Conservation (phyloP, 2,329 filamentous ascomycete species). For the Triangularia verruculosa region DNA sequence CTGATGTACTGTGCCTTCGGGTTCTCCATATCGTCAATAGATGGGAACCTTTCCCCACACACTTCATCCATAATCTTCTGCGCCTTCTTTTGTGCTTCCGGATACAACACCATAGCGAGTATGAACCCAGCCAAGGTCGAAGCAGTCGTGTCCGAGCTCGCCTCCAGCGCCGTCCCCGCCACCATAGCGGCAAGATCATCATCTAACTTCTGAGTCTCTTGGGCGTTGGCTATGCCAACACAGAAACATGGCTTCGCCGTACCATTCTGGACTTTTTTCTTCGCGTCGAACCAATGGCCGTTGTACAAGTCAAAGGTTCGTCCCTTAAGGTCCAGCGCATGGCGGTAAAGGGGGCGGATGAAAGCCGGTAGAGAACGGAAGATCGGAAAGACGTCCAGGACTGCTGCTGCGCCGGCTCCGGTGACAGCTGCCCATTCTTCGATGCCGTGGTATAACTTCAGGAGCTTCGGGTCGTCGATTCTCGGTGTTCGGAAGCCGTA, state of each 20-base stretch:
- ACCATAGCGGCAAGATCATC: constrained; percentile 32
- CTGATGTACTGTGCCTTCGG: constrained; percentile 40
- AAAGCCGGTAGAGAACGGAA: constrained; percentile 42
- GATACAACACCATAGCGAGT: constrained; percentile 43
- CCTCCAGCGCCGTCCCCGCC: constrained; percentile 33
- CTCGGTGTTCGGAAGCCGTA: constrained; percentile 22
- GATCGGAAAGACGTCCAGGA: constrained; percentile 45
- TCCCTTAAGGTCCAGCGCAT: constrained; percentile 40
- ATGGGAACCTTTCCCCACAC: constrained; percentile 38
- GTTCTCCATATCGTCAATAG: constrained; percentile 32
- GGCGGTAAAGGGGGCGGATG: constrained; percentile 38
- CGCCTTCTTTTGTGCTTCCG: constrained; percentile 38
- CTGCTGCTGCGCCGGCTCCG: constrained; percentile 38
- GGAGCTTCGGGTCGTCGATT: constrained; percentile 18
- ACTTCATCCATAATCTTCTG: constrained; percentile 39
- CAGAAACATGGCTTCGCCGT: constrained; percentile 19
- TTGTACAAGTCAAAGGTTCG: constrained; percentile 35
- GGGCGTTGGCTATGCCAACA: constrained; percentile 11
- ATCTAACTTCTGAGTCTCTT: constrained; percentile 20
- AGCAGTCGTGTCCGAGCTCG: constrained; percentile 41
- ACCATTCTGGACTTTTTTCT: constrained; percentile 26
- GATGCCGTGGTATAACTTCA: constrained; percentile 28
- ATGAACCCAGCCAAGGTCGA: constrained; percentile 40
- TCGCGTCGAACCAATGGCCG: constrained; percentile 38
- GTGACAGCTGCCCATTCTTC: constrained; percentile 38